Base-by-base conservation (phyloP, 129 eudicot species). In the Tagetes patula region DNA sequence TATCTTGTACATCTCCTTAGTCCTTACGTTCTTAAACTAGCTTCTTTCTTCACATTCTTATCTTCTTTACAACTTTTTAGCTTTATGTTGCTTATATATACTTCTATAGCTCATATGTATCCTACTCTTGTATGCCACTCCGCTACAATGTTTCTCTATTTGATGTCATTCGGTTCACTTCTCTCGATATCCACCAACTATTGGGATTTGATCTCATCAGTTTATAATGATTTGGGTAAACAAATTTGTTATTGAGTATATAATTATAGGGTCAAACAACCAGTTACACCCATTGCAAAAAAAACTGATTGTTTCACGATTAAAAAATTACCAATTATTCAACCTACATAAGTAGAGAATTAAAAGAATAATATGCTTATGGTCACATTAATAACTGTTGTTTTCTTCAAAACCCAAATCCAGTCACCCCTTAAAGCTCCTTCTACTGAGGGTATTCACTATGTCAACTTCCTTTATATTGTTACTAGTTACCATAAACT, bases 381-480 rank as follows among this genome's bases (percentile, higher is more conserved):
- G 27, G 27, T 20, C 27, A 20, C 27, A 20, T 20, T 20, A 20
- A 20, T 20, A 20, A 20, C 27, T 20, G 27, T 20, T 20, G 27
- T 20, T 20, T 20, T 20, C 27, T 20, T 20, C 27, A 20, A 20
- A 20, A 20, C 27, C 27, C 27, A 20, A 20, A 20, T 20, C 27
- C 27, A 20, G 27, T 20, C 27, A 20, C 27, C 27, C 27, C 27
- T 20, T 20, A 20, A 20, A 20, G 27, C 27, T 20, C 27, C 27
- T 33, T 9, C 20, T 39, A 74, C 78, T 92, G 97, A 20, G 27
- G 27, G 27, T 20, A 20, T 20, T 20, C 27, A 20, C 27, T 20
- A 20, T 20, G 27, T 20, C 27, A 20, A 20, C 27, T 20, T 20
- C 27, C 27, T 20, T 20, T 20, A 20, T 20, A 20, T 20, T 20